Evolutionary conservation across 1,284 basidiomycete genomes (phyloP), one percentile per base, ranked within the genome.

Genomic region (Ganoderma multipileum): DNA sequence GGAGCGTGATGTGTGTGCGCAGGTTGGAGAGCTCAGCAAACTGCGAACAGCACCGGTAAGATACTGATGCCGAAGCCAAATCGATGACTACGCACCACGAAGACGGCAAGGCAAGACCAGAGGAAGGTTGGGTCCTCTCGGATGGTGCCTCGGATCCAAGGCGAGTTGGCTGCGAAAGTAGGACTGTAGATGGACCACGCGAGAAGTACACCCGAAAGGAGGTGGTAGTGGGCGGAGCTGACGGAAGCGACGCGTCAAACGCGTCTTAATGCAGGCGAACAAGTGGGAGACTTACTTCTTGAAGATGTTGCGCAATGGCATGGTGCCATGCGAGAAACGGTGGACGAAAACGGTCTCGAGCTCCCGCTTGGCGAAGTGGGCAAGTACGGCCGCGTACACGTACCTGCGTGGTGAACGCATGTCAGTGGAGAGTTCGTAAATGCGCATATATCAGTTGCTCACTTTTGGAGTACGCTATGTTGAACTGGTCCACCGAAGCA

Each of bases 261-360:
- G 59, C 59, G 68, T 47, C 23, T 26, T 16, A 55, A 20, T 16
- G 61, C 2, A 44, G 47, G 12, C 23, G 33, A 52, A 41, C 67
- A 76, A 55, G 39, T 11, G 3, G 1, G 3, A 28, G 30, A 81
- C 87, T 58, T 68, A 97, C 95, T 99, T 99, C 79, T 93, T 94
- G 84, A 97, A 93, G 58, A 99, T 88, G 78, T 96, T 96, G 70
- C 81, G 80, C 68, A 94, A 82, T 0, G 97, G 98, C 92, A 99
- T 98, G 0, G 97, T 98, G 2, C 90, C 93, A 80, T 96, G 91
- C 41, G 96, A 98, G 86, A 99, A 99, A 23, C 95, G 91, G 80
- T 98, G 97, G 1, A 98, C 89, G 77, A 97, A 98, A 12, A 97
- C 74, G 1, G 98, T 97, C 82, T 99, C 97, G 28, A 96, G 80